A percentile compares a stretch with the other conserved stretches of the same genome.
Conservation (phyloP, 2,329 filamentous ascomycete species). For the Catunica adiposa region DNA sequence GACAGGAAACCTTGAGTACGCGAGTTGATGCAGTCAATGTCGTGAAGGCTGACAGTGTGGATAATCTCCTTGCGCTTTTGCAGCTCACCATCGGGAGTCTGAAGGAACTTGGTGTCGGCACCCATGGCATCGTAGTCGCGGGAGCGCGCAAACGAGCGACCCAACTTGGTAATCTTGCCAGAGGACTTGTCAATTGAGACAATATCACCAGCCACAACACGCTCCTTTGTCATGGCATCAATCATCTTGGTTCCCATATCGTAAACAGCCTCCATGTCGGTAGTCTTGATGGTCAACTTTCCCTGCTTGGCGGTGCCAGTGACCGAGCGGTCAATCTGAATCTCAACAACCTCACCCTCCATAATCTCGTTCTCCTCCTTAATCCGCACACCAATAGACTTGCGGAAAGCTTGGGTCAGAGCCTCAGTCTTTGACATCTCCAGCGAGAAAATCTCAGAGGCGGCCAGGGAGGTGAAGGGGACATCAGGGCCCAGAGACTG, state of each 20-base stretch:
- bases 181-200: constrained; percentile 98
- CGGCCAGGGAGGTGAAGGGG: constrained; percentile 88
- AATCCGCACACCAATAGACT: constrained; percentile 94
- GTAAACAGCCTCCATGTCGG: constrained; percentile 98
- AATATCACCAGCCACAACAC: constrained; percentile 95
- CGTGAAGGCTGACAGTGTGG: constrained; percentile 90
- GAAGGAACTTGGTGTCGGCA: constrained; percentile 92
- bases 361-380: constrained; percentile 99
- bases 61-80: constrained; percentile 95
- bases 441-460: constrained; percentile 93
- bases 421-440: constrained; percentile 99
- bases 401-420: constrained; percentile 94
- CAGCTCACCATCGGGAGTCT: constrained; percentile 92
- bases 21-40: constrained; percentile 99
- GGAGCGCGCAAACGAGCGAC: constrained; percentile 83
- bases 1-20: constrained; percentile 96
- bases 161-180: constrained; percentile 93
- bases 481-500: constrained; percentile 89
- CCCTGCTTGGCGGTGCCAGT: constrained; percentile 96
- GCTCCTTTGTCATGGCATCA: constrained; percentile 97
- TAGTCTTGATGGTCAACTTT: constrained; percentile 98
- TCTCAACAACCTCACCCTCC: constrained; percentile 96
- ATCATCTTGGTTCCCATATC: constrained; percentile 99
- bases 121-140: constrained; percentile 99
- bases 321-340: constrained; percentile 92